phyloP scores from a whole-genome alignment of 106 monocot genomes.

The Dendrobium chrysotoxum region DNA sequence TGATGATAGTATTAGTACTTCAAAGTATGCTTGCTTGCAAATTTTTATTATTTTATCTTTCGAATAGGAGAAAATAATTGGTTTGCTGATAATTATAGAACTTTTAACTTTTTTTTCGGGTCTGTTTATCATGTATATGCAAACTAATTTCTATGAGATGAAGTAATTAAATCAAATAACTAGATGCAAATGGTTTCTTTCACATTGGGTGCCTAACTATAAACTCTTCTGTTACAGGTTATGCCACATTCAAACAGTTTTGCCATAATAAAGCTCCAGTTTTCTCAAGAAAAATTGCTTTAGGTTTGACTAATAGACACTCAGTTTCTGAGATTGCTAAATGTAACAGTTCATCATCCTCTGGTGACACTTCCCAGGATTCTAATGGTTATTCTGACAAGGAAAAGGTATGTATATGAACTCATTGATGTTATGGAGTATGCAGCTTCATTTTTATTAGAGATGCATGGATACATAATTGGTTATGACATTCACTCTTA shows the following conservation, averaged over 20 bases:
- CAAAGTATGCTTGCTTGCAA: background rate
- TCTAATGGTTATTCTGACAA: background rate
- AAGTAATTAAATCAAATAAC: background rate
- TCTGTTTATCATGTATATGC: too few species aligned
- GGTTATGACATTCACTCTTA: background rate
- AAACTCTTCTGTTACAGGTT: slow-evolving; percentile 11
- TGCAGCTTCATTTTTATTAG: background rate
- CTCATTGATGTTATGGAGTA: background rate
- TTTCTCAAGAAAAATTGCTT: slow-evolving; percentile 14
- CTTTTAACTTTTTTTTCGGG: background rate
- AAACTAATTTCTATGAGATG: too few species aligned
- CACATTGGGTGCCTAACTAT: background rate
- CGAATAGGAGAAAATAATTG: background rate
- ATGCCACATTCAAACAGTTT: background rate
- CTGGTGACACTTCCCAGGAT: background rate
- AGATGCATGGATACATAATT: background rate
- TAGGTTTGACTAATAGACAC: slow-evolving; percentile 15
- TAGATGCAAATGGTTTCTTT: background rate
- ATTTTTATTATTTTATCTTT: background rate
- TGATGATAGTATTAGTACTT: background rate
- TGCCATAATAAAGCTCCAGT: background rate
- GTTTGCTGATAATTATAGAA: background rate
- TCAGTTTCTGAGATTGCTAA: slow-evolving; percentile 3
- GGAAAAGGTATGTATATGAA: slow-evolving; percentile 26
- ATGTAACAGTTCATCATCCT: slow-evolving; percentile 36